These are phyloP conservation scores for Phalaenopsis aphrodite DNA, from an alignment of 106 monocot species.

Conservation along the genomic window DNA sequence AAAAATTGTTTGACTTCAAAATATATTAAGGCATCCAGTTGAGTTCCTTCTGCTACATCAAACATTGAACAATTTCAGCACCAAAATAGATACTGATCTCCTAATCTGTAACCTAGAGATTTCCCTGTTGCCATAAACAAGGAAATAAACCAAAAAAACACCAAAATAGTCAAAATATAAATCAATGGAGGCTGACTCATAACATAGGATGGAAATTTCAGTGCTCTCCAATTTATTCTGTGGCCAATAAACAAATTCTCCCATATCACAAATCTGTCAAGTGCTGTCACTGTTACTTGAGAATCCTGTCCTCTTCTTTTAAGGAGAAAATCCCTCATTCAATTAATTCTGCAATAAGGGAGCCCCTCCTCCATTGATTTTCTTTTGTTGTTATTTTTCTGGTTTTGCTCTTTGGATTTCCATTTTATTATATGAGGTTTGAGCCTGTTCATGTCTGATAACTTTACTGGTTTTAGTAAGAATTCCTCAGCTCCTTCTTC, in stretches of 20 bases:
- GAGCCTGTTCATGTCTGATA: conserved; percentile 78
- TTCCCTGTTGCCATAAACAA: conserved; percentile 1
- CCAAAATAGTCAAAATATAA: neutral
- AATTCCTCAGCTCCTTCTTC: conserved; percentile 94
- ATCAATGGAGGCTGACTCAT: neutral
- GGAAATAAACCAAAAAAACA: neutral
- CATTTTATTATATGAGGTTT: conserved; percentile 68
- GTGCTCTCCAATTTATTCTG: neutral
- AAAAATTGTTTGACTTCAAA: no score
- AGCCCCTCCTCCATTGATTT: conserved; percentile 46
- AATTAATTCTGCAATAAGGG: conserved; percentile 1
- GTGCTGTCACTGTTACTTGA: conserved; percentile 9
- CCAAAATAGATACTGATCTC: neutral
- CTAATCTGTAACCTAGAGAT: neutral
- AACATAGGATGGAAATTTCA: neutral
- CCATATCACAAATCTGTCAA: conserved; percentile 29
- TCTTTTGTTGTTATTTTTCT: conserved; percentile 21
- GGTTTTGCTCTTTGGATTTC: conserved; percentile 27
- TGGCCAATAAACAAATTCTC: neutral
- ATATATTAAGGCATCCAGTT: no score
- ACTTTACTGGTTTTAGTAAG: conserved; percentile 82
- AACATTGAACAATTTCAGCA: no score
- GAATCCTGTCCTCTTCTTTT: conserved; percentile 67
- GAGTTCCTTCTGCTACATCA: no score
- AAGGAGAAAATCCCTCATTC: conserved; percentile 14